Evolutionary conservation across 73 alveolate genomes (phyloP).

Genomic region (Uronychia setigera): DNA sequence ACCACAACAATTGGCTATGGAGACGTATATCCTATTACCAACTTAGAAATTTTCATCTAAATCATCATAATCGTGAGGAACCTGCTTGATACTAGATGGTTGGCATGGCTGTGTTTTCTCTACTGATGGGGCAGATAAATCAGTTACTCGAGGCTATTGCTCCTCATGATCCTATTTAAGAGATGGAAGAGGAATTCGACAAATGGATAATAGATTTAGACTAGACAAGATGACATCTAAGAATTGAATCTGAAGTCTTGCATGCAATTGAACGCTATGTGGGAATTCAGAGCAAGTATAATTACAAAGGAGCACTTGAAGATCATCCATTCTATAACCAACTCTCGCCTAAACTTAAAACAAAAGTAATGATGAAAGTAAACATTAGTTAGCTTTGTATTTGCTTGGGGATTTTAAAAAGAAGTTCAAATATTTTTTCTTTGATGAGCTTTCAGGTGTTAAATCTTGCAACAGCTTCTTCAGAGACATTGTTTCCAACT

Average conservation of each 20-base stretch:
- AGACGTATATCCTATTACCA: not conserved
- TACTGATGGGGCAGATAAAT: not conserved
- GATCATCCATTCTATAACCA: not conserved
- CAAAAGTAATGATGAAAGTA: not conserved
- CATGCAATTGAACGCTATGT: not conserved
- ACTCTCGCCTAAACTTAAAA: not conserved
- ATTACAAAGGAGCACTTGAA: not conserved
- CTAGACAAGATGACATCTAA: not conserved
- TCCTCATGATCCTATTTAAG: not conserved
- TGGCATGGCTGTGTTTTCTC: not conserved
- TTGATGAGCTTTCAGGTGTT: not conserved
- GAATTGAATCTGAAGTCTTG: not conserved
- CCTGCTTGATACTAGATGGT: not conserved
- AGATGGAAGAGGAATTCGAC: not conserved
- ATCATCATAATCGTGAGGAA: not conserved
- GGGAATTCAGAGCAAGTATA: not conserved
- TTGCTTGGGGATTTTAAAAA: not conserved
- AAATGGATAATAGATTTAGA: not conserved
- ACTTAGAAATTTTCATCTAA: not conserved
- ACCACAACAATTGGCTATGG: conserved; percentile 36
- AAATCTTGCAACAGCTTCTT: not conserved
- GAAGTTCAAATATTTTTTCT: not conserved
- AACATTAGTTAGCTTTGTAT: not conserved
- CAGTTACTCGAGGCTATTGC: not conserved
- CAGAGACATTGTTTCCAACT: not conserved